A percentile compares a stretch with the other conserved stretches of the same genome.
phyloP scores from a whole-genome alignment of 2,329 filamentous ascomycete genomes.

The Alternaria gansuensis region DNA sequence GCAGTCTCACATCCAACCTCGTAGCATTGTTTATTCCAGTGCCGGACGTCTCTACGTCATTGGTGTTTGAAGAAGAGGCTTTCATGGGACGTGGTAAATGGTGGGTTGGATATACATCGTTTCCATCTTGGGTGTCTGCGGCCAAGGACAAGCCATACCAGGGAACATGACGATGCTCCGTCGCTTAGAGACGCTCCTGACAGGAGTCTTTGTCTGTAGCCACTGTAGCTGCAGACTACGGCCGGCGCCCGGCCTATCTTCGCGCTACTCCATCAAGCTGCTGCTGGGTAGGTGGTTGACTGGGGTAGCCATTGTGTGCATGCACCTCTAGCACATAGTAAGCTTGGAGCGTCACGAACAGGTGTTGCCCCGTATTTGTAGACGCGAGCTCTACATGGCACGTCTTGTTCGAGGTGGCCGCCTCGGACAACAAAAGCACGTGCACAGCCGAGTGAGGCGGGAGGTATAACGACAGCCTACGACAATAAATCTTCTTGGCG shows the following conservation, averaged over 20 bases:
- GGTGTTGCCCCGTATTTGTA: slow-evolving; percentile 20
- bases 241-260: slow-evolving; percentile 12
- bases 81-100: not conserved
- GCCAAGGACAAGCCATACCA: not conserved
- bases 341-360: slow-evolving; percentile 14
- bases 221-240: slow-evolving; percentile 8
- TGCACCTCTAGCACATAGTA: slow-evolving; percentile 13
- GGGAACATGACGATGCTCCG: slow-evolving; percentile 4
- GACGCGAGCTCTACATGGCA: not conserved
- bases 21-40: slow-evolving; percentile 9
- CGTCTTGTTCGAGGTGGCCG: slow-evolving; percentile 9
- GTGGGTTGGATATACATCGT: not conserved
- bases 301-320: slow-evolving; percentile 14
- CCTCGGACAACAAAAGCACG: slow-evolving; percentile 1
- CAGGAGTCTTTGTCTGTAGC: not conserved
- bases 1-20: slow-evolving; percentile 15
- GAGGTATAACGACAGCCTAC: not conserved
- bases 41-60: slow-evolving; percentile 4
- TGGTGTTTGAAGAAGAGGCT: not conserved
- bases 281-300: slow-evolving; percentile 7
- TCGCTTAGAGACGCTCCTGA: slow-evolving; percentile 13
- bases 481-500: slow-evolving; percentile 8
- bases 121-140: not conserved
- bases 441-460: slow-evolving; percentile 6
- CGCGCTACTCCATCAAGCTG: slow-evolving; percentile 7